Conservation (phyloP, 306 rosid species). For the Gastrolobium villosum region DNA sequence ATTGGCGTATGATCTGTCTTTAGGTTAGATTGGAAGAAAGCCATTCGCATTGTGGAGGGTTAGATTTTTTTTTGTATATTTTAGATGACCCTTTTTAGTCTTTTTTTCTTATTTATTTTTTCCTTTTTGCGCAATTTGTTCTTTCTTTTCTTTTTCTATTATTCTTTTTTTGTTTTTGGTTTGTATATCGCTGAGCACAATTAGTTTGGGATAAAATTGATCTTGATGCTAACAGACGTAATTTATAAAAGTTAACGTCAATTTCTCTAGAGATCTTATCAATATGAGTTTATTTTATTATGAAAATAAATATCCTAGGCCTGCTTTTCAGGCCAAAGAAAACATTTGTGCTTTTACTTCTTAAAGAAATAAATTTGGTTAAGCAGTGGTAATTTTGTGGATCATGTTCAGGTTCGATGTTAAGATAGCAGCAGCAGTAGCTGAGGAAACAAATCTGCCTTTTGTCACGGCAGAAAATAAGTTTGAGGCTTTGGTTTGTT, state of each 20-base stretch:
- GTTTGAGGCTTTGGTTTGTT: conserved; percentile 98
- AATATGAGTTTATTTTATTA: conserved; percentile 16
- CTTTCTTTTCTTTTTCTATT: no score
- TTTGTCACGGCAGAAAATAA: conserved; percentile 96
- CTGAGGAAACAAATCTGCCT: conserved; percentile 89
- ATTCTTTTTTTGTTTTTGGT: no score
- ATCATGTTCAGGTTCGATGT: conserved; percentile 76
- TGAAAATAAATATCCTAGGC: conserved; percentile 1
- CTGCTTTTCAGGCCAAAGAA: conserved; percentile 30
- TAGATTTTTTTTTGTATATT: no score
- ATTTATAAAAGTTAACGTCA: conserved; percentile 12
- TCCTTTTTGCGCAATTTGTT: no score
- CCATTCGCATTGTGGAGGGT: no score
- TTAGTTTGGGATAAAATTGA: no score
- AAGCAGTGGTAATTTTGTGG: conserved; percentile 39
- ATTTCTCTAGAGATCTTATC: conserved; percentile 18
- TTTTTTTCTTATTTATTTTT: no score
- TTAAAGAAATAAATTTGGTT: conserved; percentile 18
- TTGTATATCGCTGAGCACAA: no score
- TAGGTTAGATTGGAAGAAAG: no score
- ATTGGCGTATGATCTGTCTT: no score
- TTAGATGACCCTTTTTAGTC: no score
- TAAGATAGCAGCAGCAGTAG: conserved; percentile 96
- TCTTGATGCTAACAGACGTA: not conserved
- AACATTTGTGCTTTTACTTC: not conserved